Percentiles rank a stretch among this genome's conserved stretches.
Conservation (phyloP, 352 stramenopile genomes). For the Phytopythium cucurbitacearum region DNA sequence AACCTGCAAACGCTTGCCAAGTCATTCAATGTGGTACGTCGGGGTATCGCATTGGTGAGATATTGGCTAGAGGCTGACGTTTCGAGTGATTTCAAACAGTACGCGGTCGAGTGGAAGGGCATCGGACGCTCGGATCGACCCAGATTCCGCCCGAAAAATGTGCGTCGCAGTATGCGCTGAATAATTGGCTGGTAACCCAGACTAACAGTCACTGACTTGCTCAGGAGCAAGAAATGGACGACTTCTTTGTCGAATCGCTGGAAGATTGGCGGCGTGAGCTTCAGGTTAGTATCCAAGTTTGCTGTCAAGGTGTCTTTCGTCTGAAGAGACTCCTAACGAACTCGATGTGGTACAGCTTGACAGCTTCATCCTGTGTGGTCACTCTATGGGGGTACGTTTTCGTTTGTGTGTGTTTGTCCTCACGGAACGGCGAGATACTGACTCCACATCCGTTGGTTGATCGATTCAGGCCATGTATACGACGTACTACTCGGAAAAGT, state of each 20-base stretch:
- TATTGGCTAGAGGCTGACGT: not conserved
- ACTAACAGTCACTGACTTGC: not conserved
- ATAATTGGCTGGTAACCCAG: not conserved
- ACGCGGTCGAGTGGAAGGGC: constrained; percentile 79
- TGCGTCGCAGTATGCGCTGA: constrained; percentile 5
- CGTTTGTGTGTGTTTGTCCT: no score
- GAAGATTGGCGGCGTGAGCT: constrained; percentile 68
- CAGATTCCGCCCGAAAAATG: constrained; percentile 48
- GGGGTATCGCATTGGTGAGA: not conserved
- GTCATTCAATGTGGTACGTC: constrained; percentile 72
- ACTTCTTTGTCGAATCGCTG: constrained; percentile 78
- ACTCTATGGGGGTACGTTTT: constrained; percentile 74
- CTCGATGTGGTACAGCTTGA: constrained; percentile 32
- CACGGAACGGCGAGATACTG: not conserved
- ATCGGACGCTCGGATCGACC: constrained; percentile 71
- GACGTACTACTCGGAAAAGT: constrained; percentile 76
- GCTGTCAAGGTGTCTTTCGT: constrained; percentile 1
- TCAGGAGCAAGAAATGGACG: constrained; percentile 66
- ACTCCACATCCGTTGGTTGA: not conserved
- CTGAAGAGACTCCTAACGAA: not conserved
- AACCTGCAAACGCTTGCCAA: constrained; percentile 75
- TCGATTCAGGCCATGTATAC: constrained; percentile 57
- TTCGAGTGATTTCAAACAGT: constrained; percentile 25
- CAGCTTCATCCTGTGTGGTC: constrained; percentile 67
- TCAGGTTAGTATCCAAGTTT: constrained; percentile 11